Percentiles rank a stretch among this genome's conserved stretches.
phyloP scores from a whole-genome alignment of 2,329 filamentous ascomycete genomes.

The Aureobasidium subglaciale region DNA sequence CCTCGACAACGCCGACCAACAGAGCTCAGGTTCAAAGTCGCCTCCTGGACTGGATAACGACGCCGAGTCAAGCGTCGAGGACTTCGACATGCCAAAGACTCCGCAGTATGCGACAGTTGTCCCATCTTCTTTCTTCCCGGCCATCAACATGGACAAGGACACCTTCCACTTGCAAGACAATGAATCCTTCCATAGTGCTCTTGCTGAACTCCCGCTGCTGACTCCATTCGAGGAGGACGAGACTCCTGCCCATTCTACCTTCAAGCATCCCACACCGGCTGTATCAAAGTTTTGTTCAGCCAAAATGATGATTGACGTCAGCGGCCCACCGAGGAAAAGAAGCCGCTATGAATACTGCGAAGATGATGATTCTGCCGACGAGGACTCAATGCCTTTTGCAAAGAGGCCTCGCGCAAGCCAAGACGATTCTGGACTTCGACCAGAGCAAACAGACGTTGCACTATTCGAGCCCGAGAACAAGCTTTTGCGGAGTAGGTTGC shows the following conservation, averaged over 20 bases:
- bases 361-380: conserved; percentile 12
- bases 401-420: conserved; percentile 22
- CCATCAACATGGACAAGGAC: conserved; percentile 15
- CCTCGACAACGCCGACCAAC: conserved; percentile 11
- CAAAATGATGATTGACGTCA: conserved; percentile 62
- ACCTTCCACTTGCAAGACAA: conserved; percentile 15
- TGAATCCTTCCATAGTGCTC: conserved; percentile 44
- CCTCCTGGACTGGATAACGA: conserved; percentile 14
- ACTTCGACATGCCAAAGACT: conserved; percentile 15
- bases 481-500: conserved; percentile 78
- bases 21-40: conserved; percentile 5
- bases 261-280: conserved; percentile 56
- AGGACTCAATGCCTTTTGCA: conserved; percentile 3
- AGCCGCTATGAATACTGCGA: conserved; percentile 72
- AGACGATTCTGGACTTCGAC: conserved; percentile 46
- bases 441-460: conserved; percentile 70
- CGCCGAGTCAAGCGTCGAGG: conserved; percentile 9
- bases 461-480: conserved; percentile 88
- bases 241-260: conserved; percentile 35
- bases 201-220: conserved; percentile 77
- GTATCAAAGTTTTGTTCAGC: conserved; percentile 82
- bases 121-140: conserved; percentile 16
- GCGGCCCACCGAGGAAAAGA: conserved; percentile 63
- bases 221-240: conserved; percentile 51
- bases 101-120: conserved; percentile 16